phyloP scores from a whole-genome alignment of 352 stramenopile genomes.

The Phytopythium kandeliae region DNA sequence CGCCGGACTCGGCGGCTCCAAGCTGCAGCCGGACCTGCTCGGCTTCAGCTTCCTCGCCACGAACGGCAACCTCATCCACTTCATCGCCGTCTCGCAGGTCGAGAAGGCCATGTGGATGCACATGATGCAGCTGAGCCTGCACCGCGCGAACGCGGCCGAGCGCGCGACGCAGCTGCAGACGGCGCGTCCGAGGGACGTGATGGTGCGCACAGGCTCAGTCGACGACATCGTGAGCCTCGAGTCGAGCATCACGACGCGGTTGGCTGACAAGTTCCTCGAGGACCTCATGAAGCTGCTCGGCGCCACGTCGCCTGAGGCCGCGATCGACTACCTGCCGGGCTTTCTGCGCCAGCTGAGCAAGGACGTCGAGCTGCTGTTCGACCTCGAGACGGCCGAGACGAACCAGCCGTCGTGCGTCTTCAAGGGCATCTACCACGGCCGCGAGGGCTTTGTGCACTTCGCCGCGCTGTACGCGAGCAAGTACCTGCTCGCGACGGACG shows the following conservation, averaged over 20 bases:
- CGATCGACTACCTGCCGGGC: slow-evolving; percentile 51
- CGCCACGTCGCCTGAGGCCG: slow-evolving; percentile 24
- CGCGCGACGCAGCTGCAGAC: slow-evolving; percentile 30
- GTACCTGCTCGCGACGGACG: slow-evolving; percentile 58
- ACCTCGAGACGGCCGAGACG: slow-evolving; percentile 71
- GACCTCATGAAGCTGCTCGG: slow-evolving; percentile 57
- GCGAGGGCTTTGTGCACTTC: slow-evolving; percentile 84
- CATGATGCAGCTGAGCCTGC: slow-evolving; percentile 67
- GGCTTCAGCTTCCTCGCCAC: slow-evolving; percentile 83
- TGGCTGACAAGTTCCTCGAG: slow-evolving; percentile 65
- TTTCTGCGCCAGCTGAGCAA: slow-evolving; percentile 83
- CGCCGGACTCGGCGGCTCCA: slow-evolving; percentile 72
- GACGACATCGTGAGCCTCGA: slow-evolving; percentile 51
- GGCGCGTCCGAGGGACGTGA: slow-evolving; percentile 22
- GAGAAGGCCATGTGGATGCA: slow-evolving; percentile 83
- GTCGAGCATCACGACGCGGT: slow-evolving; percentile 57
- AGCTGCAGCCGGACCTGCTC: slow-evolving; percentile 67
- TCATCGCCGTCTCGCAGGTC: slow-evolving; percentile 68
- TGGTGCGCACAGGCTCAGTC: slow-evolving; percentile 21
- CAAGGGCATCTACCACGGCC: slow-evolving; percentile 84
- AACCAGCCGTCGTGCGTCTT: slow-evolving; percentile 78
- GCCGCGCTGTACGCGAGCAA: slow-evolving; percentile 74
- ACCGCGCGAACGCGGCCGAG: slow-evolving; percentile 40
- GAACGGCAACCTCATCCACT: slow-evolving; percentile 81
- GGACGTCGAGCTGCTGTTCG: slow-evolving; percentile 79